These are phyloP conservation scores for Amphichorda felina DNA, from an alignment of 2,329 filamentous ascomycete genomes.

Conservation along the genomic window DNA sequence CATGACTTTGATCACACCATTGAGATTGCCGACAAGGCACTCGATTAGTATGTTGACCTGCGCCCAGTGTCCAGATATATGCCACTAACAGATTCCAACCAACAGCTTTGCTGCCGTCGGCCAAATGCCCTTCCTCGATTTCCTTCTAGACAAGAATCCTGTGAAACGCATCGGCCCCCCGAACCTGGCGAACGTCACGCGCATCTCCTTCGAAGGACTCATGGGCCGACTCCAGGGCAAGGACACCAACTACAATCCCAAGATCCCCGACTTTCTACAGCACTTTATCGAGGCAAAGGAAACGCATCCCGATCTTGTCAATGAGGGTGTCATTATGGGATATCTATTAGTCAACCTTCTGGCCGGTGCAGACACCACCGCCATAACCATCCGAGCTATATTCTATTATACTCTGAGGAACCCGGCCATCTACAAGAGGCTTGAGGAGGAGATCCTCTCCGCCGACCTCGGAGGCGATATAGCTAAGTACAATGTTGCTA, in stretches of 20 bases:
- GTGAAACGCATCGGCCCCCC: slow-evolving; percentile 12
- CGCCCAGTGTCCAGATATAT: no score
- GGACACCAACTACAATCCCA: slow-evolving; percentile 1
- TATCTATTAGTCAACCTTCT: slow-evolving; percentile 16
- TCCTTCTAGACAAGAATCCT: slow-evolving; percentile 16
- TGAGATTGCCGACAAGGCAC: slow-evolving; percentile 7
- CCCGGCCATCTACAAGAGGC: slow-evolving; percentile 6
- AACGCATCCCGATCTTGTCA: slow-evolving; percentile 4
- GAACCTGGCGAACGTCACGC: slow-evolving; percentile 5
- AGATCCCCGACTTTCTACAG: slow-evolving; percentile 6
- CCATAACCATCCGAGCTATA: slow-evolving; percentile 16
- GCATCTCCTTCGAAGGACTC: slow-evolving; percentile 5
- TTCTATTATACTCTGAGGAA: slow-evolving; percentile 22
- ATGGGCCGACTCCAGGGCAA: slow-evolving; percentile 4
- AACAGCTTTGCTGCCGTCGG: slow-evolving; percentile 14
- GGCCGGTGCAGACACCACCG: slow-evolving; percentile 20
- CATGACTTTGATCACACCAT: slow-evolving; percentile 7
- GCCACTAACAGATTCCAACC: no score
- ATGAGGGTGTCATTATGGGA: slow-evolving; percentile 11
- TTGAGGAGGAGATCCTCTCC: slow-evolving; percentile 1
- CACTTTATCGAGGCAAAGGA: slow-evolving; percentile 5
- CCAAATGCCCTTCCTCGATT: slow-evolving; percentile 12
- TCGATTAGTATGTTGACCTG: no score
- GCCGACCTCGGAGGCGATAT: not conserved
- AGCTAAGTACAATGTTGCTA: no score